These are phyloP conservation scores for Candida ovalis DNA, from an alignment of 805 yeast species.

Conservation along the genomic window DNA sequence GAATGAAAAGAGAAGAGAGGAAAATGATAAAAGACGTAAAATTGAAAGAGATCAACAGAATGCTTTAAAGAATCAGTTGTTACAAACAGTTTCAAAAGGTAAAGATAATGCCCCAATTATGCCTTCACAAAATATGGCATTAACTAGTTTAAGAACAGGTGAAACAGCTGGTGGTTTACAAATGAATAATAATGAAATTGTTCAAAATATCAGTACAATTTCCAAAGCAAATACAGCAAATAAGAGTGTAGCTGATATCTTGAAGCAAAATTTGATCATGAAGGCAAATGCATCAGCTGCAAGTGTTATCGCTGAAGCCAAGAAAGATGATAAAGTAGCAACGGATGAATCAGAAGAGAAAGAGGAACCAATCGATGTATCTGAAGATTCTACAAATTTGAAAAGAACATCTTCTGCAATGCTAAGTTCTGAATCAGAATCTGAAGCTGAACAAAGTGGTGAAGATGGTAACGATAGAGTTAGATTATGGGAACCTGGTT, in stretches of 20 bases:
- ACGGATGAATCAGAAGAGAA: slow-evolving; percentile 3
- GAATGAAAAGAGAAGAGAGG: slow-evolving; percentile 65
- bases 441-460: slow-evolving; percentile 25
- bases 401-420: slow-evolving; percentile 22
- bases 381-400: slow-evolving; percentile 17
- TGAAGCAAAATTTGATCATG: slow-evolving; percentile 37
- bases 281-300: slow-evolving; percentile 17
- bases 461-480: slow-evolving; percentile 50
- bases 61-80: slow-evolving; percentile 39
- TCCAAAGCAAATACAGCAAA: slow-evolving; percentile 72
- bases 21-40: slow-evolving; percentile 57
- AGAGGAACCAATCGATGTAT: slow-evolving; percentile 27
- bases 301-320: slow-evolving; percentile 23
- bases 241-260: slow-evolving; percentile 60
- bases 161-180: slow-evolving; percentile 60
- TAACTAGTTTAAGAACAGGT: slow-evolving; percentile 68
- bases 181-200: slow-evolving; percentile 67
- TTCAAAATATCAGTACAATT: slow-evolving; percentile 54
- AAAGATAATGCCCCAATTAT: slow-evolving; percentile 71
- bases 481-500: slow-evolving; percentile 83
- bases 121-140: slow-evolving; percentile 69
- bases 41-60: slow-evolving; percentile 43
- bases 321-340: slow-evolving; percentile 7
- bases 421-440: slow-evolving; percentile 27
- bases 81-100: slow-evolving; percentile 61